phyloP scores from a whole-genome alignment of 805 yeast species.

The Cyberlindnera euphorbiae region DNA sequence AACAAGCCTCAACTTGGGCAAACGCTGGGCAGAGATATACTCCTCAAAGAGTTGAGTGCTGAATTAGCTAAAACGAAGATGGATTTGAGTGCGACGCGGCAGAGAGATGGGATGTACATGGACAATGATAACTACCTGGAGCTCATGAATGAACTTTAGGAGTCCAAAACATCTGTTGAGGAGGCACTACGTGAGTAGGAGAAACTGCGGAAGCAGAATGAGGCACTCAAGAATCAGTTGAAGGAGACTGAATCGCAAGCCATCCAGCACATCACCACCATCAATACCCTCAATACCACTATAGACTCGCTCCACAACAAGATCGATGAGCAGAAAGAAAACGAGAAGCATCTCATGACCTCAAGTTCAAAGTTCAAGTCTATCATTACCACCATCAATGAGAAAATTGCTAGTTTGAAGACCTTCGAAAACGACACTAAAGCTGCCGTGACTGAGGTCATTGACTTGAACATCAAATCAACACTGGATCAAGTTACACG shows the following conservation, averaged over 20 bases:
- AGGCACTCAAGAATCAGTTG: slow-evolving; percentile 22
- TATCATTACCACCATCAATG: slow-evolving; percentile 27
- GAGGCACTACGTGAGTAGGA: slow-evolving; percentile 42
- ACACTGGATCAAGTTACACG: slow-evolving; percentile 6
- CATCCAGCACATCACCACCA: slow-evolving; percentile 21
- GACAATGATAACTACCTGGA: slow-evolving; percentile 55
- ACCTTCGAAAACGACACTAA: slow-evolving; percentile 22
- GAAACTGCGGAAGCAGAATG: slow-evolving; percentile 34
- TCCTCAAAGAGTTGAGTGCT: slow-evolving; percentile 42
- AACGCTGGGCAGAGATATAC: slow-evolving; percentile 46
- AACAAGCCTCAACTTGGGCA: slow-evolving; percentile 65
- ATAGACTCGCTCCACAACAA: slow-evolving; percentile 26
- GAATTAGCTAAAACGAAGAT: slow-evolving; percentile 45
- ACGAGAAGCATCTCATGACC: slow-evolving; percentile 29
- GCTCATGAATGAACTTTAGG: slow-evolving; percentile 43
- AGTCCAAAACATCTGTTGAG: slow-evolving; percentile 43
- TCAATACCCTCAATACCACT: slow-evolving; percentile 25
- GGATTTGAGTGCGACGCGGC: slow-evolving; percentile 59
- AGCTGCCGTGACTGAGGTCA: slow-evolving; percentile 10
- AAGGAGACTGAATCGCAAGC: slow-evolving; percentile 20
- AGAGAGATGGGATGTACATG: slow-evolving; percentile 62
- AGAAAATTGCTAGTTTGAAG: slow-evolving; percentile 24
- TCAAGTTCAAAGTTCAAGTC: slow-evolving; percentile 31
- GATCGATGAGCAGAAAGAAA: slow-evolving; percentile 27
- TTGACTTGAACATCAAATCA: slow-evolving; percentile 8